Percentiles rank a stretch among this genome's conserved stretches.
Conservation (phyloP, 2,329 filamentous ascomycete genomes). For the Magnaporthiopsis rhizophila region DNA sequence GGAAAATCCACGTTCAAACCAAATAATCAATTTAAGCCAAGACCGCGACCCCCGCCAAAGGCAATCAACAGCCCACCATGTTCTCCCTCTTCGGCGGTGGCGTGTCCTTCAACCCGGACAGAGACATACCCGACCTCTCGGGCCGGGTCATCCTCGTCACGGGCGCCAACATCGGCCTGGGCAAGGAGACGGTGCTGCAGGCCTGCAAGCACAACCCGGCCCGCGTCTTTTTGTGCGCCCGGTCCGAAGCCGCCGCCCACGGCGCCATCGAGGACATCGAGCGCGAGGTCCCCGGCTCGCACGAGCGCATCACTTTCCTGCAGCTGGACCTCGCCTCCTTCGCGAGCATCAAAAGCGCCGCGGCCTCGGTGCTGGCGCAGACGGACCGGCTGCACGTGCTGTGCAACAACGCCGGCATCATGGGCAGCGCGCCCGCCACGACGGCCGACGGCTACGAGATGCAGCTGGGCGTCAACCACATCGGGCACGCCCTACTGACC, state of each 20-base stretch:
- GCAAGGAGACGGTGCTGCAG: constrained; percentile 34
- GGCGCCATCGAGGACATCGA: constrained; percentile 30
- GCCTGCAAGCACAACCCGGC: constrained; percentile 29
- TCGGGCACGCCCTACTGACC: constrained; percentile 36
- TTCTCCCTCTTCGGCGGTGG: constrained; percentile 5
- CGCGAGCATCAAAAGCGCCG: constrained; percentile 32
- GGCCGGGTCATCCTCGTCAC: constrained; percentile 39
- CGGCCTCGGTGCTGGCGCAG: constrained; percentile 25
- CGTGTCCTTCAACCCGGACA: constrained; percentile 21
- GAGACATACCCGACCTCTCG: constrained; percentile 29
- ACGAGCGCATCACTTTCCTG: constrained; percentile 22
- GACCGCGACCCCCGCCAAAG: too few species aligned
- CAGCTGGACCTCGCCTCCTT: constrained; percentile 37
- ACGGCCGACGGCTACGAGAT: constrained; percentile 37
- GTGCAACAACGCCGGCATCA: constrained; percentile 37
- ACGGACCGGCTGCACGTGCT: constrained; percentile 32
- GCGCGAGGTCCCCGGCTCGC: constrained; percentile 13
- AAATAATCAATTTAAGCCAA: not conserved
- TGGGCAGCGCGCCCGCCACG: constrained; percentile 25
- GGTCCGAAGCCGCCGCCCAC: constrained; percentile 26
- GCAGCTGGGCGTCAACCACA: constrained; percentile 39
- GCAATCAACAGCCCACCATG: not conserved
- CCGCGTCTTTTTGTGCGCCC: constrained; percentile 25
- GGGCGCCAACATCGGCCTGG: constrained; percentile 40
- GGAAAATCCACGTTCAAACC: too few species aligned